Evolutionary conservation across 306 rosid genomes (phyloP).

Genomic region (Sphenostylis stenocarpa): DNA sequence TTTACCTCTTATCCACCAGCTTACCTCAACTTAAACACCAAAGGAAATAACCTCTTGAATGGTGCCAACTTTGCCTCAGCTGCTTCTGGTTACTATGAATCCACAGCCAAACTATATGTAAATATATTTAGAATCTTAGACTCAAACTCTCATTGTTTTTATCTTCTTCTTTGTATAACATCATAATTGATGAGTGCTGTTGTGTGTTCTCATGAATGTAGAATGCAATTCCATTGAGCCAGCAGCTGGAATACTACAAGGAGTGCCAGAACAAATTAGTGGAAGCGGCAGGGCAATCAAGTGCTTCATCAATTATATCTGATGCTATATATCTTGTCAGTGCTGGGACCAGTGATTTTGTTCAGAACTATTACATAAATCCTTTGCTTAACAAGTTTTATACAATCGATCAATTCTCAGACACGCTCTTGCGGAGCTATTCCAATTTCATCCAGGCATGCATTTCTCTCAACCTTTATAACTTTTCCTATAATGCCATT

Average conservation of each 20-base stretch:
- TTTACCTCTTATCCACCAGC: slow-evolving; percentile 46
- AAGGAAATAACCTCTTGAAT: slow-evolving; percentile 39
- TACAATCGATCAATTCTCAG: slow-evolving; percentile 53
- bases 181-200: background rate
- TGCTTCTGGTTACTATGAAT: slow-evolving; percentile 58
- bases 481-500: background rate
- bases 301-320: slow-evolving; percentile 55
- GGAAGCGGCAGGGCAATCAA: slow-evolving; percentile 45
- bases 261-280: slow-evolving; percentile 54
- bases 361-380: slow-evolving; percentile 64
- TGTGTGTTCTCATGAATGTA: slow-evolving; percentile 32
- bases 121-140: background rate
- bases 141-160: background rate
- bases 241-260: slow-evolving; percentile 63
- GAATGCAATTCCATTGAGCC: slow-evolving; percentile 51
- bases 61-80: slow-evolving; percentile 67
- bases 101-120: slow-evolving; percentile 59
- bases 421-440: slow-evolving; percentile 48
- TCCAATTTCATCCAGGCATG: slow-evolving; percentile 56
- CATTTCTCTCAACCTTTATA: background rate
- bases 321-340: slow-evolving; percentile 52
- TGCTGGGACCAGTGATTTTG: slow-evolving; percentile 68
- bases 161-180: background rate
- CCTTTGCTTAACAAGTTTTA: slow-evolving; percentile 52
- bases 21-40: slow-evolving; percentile 29